phyloP scores from a whole-genome alignment of 2,329 filamentous ascomycete genomes.

The Nemania abortiva region DNA sequence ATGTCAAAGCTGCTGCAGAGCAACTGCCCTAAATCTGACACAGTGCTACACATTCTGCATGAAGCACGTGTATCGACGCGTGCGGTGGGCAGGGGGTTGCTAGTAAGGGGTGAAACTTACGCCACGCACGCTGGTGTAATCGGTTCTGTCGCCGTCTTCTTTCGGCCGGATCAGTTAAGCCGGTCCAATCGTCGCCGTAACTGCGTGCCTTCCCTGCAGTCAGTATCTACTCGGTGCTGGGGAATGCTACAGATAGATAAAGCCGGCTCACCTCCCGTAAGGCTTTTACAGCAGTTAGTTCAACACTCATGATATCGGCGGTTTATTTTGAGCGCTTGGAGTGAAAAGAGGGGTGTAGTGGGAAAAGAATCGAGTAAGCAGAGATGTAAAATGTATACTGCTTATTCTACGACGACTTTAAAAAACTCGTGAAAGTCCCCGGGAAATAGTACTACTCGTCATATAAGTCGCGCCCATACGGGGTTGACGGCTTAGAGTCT shows the following conservation, averaged over 20 bases:
- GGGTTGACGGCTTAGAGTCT: conserved; percentile 24
- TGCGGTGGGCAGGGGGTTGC: neutral
- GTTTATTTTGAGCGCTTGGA: neutral
- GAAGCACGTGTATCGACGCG: neutral
- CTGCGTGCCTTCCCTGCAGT: conserved; percentile 37
- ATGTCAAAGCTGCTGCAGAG: neutral
- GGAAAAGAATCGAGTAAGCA: conserved; percentile 11
- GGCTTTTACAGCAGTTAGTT: conserved; percentile 37
- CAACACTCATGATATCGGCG: conserved; percentile 19
- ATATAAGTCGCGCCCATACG: neutral
- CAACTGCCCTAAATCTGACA: neutral
- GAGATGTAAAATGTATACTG: conserved; percentile 38
- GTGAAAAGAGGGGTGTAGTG: neutral
- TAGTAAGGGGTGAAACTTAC: conserved; percentile 43
- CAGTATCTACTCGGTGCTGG: neutral
- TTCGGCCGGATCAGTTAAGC: conserved; percentile 48
- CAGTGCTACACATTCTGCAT: neutral
- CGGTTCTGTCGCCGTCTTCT: conserved; percentile 53
- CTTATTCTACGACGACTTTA: conserved; percentile 36
- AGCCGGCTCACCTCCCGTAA: conserved; percentile 40
- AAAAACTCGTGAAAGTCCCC: neutral
- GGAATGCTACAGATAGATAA: neutral
- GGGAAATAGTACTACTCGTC: neutral
- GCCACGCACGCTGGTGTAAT: conserved; percentile 53
- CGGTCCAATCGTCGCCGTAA: conserved; percentile 54